Evolutionary conservation across 495 filamentous ascomycete species (phyloP), one percentile per base, ranked within the genome.

Genomic region (Aspergillus coremiiformis): DNA sequence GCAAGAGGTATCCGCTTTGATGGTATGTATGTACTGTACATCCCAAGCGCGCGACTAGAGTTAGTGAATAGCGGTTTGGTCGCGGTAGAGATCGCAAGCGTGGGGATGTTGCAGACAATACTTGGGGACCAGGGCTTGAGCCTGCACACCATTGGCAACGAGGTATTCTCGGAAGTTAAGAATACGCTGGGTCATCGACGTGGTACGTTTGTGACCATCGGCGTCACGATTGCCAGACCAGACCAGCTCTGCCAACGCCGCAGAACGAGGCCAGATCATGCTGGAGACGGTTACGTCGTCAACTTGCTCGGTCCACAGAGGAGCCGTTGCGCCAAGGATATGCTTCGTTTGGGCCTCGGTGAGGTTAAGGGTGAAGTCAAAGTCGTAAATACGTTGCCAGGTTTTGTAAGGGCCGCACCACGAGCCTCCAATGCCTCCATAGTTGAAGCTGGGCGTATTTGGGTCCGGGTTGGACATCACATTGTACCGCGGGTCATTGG

Each of bases 311-410:
- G 69, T 68, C 78, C 78, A 81, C 10, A 81, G 66, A 0, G 77
- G 76, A 4, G 76, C 73, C 10, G 69, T 66, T 17, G 71, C 76
- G 29, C 78, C 78, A 23, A 78, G 60, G 35, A 81, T 50, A 49
- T 76, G 77, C 33, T 65, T 55, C 0, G 67, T 68, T 51, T 81
- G 69, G 0, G 61, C 49, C 2, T 49, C 56, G 21, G 75, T 76
- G 19, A 81, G 71, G 52, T 75, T 74, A 19, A 56, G 47, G 11
- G 76, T 76, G 61, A 81, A 81, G 51, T 81, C 78, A 61, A 73
- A 81, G 65, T 78, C 75, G 65, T 81, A 81, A 64, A 81, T 79
- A 15, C 78, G 75, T 55, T 81, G 78, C 78, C 78, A 81, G 55
- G 76, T 78, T 59, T 81, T 81, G 66, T 81, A 81, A 0, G 78